phyloP scores from a whole-genome alignment of 441 rosid species.

The Jatropha podagrica region DNA sequence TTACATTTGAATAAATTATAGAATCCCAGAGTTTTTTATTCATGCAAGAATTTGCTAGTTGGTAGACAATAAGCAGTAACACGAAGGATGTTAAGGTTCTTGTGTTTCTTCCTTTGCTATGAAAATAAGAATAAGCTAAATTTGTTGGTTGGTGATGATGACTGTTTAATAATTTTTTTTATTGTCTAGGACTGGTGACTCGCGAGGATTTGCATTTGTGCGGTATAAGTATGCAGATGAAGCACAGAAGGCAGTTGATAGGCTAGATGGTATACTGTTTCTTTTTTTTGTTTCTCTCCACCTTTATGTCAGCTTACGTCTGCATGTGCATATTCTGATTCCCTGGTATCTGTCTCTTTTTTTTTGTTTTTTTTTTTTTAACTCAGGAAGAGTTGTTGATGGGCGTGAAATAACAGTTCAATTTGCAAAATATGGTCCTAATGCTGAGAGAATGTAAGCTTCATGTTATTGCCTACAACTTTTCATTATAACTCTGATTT shows the following conservation, averaged over 20 bases:
- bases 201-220: slow-evolving; percentile 74
- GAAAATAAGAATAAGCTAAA: too few species aligned
- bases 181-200: slow-evolving; percentile 59
- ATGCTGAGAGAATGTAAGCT: slow-evolving; percentile 74
- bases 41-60: too few species aligned
- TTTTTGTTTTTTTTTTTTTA: background rate
- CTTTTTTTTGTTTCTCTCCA: background rate
- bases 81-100: too few species aligned
- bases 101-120: too few species aligned
- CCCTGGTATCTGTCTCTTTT: too few species aligned
- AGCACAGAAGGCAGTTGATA: slow-evolving; percentile 71
- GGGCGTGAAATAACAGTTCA: slow-evolving; percentile 75
- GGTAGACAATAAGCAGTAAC: too few species aligned
- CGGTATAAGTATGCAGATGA: slow-evolving; percentile 78
- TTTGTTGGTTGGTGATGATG: background rate
- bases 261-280: slow-evolving; percentile 51
- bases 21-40: too few species aligned
- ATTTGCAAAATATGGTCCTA: slow-evolving; percentile 73
- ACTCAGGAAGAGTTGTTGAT: slow-evolving; percentile 64
- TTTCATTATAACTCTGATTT: background rate
- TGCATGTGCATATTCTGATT: background rate
- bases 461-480: background rate
- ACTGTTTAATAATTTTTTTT: background rate
- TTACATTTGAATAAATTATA: too few species aligned
- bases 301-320: background rate